Conservation (phyloP, 176 grass and related monocot species). For the Tuctoria greenei region DNA sequence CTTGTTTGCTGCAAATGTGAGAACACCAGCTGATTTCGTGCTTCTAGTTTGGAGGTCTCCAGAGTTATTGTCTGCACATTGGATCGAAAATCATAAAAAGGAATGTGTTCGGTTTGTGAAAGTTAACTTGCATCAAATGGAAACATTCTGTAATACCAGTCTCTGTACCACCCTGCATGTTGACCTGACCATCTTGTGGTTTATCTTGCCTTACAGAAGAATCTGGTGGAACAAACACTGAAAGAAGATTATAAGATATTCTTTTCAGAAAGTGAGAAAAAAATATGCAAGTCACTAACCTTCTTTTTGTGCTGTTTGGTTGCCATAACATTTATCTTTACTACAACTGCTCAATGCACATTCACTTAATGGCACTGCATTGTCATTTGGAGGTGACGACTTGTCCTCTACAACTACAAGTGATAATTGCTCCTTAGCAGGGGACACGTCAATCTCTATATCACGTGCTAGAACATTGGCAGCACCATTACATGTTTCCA, state of each 20-base stretch:
- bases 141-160: conserved; percentile 11
- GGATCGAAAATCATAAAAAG: not conserved
- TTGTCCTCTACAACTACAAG: not conserved
- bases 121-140: not conserved
- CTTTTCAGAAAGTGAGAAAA: not conserved
- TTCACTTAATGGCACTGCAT: not conserved
- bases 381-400: not conserved
- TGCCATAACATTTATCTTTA: not conserved
- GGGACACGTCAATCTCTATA: conserved; percentile 21
- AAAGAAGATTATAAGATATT: not conserved
- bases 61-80: conserved; percentile 29
- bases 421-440: not conserved
- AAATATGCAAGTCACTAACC: not conserved
- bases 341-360: not conserved
- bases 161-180: not conserved
- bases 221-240: not conserved
- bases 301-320: conserved; percentile 15
- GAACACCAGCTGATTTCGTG: conserved; percentile 26
- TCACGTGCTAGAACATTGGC: not conserved
- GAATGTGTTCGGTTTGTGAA: not conserved
- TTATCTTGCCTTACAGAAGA: not conserved
- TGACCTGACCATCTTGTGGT: not conserved
- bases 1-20: conserved; percentile 21
- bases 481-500: not conserved
- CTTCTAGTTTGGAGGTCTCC: conserved; percentile 10